Percentiles rank a stretch among this genome's conserved stretches.
phyloP scores from a whole-genome alignment of 306 rosid genomes.

The Dalbergia oliveri region DNA sequence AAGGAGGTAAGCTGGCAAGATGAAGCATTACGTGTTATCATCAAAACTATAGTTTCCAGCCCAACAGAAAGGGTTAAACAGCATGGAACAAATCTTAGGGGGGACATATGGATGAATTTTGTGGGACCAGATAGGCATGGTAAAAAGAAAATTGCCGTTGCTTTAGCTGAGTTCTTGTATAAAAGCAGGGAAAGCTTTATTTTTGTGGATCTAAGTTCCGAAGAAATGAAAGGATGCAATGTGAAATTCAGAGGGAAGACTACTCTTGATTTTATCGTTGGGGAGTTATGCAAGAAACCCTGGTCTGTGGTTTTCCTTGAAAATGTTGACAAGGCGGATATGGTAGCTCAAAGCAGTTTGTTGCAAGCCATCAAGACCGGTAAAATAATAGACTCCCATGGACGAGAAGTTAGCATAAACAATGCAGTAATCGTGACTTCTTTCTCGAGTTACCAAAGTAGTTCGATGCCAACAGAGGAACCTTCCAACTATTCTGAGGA shows the following conservation, averaged over 20 bases:
- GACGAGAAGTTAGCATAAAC: slow-evolving; percentile 81
- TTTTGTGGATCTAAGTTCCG: slow-evolving; percentile 69
- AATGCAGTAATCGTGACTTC: slow-evolving; percentile 71
- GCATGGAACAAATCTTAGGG: slow-evolving; percentile 53
- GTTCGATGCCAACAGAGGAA: slow-evolving; percentile 38
- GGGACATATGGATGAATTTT: slow-evolving; percentile 83
- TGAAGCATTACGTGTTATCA: slow-evolving; percentile 68
- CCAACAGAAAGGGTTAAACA: slow-evolving; percentile 52
- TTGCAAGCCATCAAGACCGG: slow-evolving; percentile 81
- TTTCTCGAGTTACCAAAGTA: slow-evolving; percentile 46
- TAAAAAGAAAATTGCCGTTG: slow-evolving; percentile 74
- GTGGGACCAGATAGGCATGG: slow-evolving; percentile 81
- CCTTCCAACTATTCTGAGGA: slow-evolving; percentile 73
- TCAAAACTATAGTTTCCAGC: slow-evolving; percentile 62
- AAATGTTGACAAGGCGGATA: slow-evolving; percentile 84
- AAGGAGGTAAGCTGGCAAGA: slow-evolving; percentile 82
- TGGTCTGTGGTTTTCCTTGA: slow-evolving; percentile 82
- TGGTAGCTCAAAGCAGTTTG: slow-evolving; percentile 65
- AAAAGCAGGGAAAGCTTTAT: slow-evolving; percentile 69
- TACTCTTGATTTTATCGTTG: slow-evolving; percentile 72
- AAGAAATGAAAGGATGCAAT: slow-evolving; percentile 61
- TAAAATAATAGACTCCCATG: slow-evolving; percentile 77
- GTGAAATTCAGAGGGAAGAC: slow-evolving; percentile 86
- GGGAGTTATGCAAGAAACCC: slow-evolving; percentile 76
- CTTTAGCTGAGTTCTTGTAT: slow-evolving; percentile 74